These are phyloP conservation scores for Calocybe indica DNA, from an alignment of 768 basidiomycete genomes.

Conservation along the genomic window DNA sequence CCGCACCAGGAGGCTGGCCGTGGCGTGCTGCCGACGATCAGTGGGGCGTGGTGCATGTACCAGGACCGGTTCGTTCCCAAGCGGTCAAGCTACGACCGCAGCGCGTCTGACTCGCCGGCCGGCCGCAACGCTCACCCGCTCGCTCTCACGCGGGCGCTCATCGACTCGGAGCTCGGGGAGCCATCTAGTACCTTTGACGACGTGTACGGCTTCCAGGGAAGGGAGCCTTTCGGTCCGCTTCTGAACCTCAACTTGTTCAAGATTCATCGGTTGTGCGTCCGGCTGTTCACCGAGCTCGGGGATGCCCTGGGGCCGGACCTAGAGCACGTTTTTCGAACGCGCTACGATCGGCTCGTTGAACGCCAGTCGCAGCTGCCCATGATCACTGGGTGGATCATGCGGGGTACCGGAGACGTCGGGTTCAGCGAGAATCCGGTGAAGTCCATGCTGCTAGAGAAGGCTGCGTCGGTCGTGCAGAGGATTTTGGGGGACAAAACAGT, in stretches of 20 bases:
- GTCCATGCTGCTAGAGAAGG: conserved; percentile 1
- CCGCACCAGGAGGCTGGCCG: not conserved
- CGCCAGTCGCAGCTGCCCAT: conserved; percentile 2
- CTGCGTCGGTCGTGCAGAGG: conserved; percentile 1
- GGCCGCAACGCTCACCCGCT: not conserved
- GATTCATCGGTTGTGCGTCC: conserved; percentile 7
- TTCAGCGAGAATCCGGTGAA: not conserved
- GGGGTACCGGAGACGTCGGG: not conserved
- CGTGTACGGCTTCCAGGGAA: no score
- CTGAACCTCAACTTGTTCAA: conserved; percentile 5
- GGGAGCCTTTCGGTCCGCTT: conserved; percentile 1
- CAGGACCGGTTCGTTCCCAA: not conserved
- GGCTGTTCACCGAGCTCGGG: conserved; percentile 3
- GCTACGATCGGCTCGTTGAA: not conserved
- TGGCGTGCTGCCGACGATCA: not conserved
- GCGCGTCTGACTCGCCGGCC: not conserved
- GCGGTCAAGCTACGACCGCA: not conserved
- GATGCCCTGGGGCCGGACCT: not conserved
- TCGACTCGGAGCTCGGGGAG: conserved; percentile 3
- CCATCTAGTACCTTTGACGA: not conserved
- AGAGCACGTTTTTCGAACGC: not conserved
- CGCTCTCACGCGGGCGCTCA: not conserved
- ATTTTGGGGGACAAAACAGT: conserved; percentile 1
- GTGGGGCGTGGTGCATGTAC: conserved; percentile 1
- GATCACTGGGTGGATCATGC: conserved; percentile 4